Conservation (phyloP, 2,329 filamentous ascomycete genomes). For the Lasiodiplodia theobromae region DNA sequence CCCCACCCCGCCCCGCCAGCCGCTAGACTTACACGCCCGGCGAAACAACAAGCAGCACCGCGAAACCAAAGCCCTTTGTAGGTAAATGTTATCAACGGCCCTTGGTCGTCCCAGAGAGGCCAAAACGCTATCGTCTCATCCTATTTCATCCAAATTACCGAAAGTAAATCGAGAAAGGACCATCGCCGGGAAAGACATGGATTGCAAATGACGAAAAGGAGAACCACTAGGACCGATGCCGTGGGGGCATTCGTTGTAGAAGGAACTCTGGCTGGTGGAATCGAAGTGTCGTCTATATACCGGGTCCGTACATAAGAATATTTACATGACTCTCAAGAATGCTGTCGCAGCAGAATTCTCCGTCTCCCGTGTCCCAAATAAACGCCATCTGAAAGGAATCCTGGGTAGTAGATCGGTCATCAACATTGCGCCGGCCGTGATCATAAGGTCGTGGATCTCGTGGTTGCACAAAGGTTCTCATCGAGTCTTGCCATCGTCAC, state of each 20-base stretch:
- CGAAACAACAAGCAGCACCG: background rate
- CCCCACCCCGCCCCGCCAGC: background rate
- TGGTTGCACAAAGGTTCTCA: slow-evolving; percentile 13
- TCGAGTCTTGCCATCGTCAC: slow-evolving; percentile 14
- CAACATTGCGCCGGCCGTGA: slow-evolving; percentile 25
- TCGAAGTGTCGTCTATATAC: slow-evolving; percentile 24
- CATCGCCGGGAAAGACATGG: background rate
- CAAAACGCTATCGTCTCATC: background rate
- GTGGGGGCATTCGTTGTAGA: background rate
- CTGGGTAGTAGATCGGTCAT: slow-evolving; percentile 26
- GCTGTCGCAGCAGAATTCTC: slow-evolving; percentile 23
- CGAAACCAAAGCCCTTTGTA: background rate
- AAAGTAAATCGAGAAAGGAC: slow-evolving; percentile 4
- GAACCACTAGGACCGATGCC: background rate
- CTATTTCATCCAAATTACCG: slow-evolving; percentile 6
- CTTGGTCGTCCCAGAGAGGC: background rate
- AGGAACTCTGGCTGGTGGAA: slow-evolving; percentile 1
- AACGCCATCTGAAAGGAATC: slow-evolving; percentile 17
- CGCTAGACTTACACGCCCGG: background rate
- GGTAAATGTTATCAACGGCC: slow-evolving; percentile 5
- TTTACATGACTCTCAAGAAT: slow-evolving; percentile 18
- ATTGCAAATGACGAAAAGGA: background rate
- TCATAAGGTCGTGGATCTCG: slow-evolving; percentile 25
- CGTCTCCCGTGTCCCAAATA: slow-evolving; percentile 12
- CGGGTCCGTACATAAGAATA: slow-evolving; percentile 23